Conservation (phyloP, 2,329 filamentous ascomycete species). For the Penicillium sp. region DNA sequence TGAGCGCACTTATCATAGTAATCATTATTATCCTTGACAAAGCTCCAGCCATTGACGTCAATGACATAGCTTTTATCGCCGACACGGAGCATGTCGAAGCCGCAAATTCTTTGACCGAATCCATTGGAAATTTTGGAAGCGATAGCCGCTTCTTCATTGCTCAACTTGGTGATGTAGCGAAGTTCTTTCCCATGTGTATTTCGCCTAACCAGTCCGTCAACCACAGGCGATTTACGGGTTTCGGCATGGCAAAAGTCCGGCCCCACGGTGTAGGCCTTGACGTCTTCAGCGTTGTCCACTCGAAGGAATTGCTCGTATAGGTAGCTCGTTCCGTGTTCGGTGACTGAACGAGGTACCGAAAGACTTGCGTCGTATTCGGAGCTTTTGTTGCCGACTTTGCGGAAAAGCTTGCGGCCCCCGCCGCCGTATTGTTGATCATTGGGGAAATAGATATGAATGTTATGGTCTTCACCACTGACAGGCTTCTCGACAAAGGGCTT, state of each 20-base stretch:
- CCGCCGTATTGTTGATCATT: constrained; percentile 67
- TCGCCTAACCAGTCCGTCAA: constrained; percentile 88
- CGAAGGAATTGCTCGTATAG: constrained; percentile 96
- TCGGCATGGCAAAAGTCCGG: constrained; percentile 91
- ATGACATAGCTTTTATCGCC: constrained; percentile 92
- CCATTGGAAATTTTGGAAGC: constrained; percentile 83
- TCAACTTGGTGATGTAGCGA: constrained; percentile 84
- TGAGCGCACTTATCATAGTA: constrained; percentile 90
- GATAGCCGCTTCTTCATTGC: constrained; percentile 72
- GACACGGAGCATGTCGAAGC: constrained; percentile 86
- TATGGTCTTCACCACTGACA: constrained; percentile 96
- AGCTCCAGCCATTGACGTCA: constrained; percentile 99
- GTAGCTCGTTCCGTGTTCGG: constrained; percentile 75
- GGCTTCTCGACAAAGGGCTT: constrained; percentile 99
- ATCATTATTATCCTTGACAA: constrained; percentile 98
- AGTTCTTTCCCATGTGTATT: constrained; percentile 98
- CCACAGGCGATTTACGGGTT: constrained; percentile 92
- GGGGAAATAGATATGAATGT: constrained; percentile 96
- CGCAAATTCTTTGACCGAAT: constrained; percentile 92
- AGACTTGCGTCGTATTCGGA: constrained; percentile 84
- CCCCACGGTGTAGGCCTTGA: constrained; percentile 97
- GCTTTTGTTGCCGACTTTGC: constrained; percentile 98
- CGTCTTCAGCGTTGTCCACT: constrained; percentile 94
- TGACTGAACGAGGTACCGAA: constrained; percentile 69
- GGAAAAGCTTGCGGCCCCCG: constrained; percentile 84